These are phyloP conservation scores for Wickerhamiella vanderwaltii DNA, from an alignment of 805 yeast species.

Conservation along the genomic window DNA sequence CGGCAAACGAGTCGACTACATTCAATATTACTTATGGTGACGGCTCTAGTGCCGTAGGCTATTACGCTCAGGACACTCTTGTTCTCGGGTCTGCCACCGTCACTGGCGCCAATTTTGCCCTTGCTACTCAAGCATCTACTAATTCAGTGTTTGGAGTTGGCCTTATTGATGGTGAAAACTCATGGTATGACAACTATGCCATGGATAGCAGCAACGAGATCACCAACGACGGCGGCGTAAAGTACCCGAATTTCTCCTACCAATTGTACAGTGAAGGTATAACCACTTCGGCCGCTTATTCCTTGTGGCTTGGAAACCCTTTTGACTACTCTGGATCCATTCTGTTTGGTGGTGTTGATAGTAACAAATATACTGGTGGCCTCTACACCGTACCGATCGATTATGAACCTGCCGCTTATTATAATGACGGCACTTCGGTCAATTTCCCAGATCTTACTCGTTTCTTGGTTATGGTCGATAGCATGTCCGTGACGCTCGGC, in stretches of 20 bases:
- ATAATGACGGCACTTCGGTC: neutral
- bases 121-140: slow-evolving; percentile 52
- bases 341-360: slow-evolving; percentile 34
- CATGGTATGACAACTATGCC: neutral
- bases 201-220: neutral
- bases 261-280: slow-evolving; percentile 31
- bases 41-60: slow-evolving; percentile 38
- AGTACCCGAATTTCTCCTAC: slow-evolving; percentile 26
- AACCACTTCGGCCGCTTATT: slow-evolving; percentile 33
- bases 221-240: neutral
- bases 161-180: slow-evolving; percentile 23
- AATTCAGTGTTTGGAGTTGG: slow-evolving; percentile 38
- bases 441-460: slow-evolving; percentile 4
- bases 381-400: slow-evolving; percentile 8
- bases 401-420: neutral
- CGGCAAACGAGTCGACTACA: neutral
- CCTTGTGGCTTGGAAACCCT: slow-evolving; percentile 32
- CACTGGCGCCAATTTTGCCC: slow-evolving; percentile 40
- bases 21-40: slow-evolving; percentile 32
- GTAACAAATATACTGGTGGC: slow-evolving; percentile 30
- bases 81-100: slow-evolving; percentile 37
- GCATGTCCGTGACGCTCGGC: neutral
- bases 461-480: slow-evolving; percentile 3
- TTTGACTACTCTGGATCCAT: slow-evolving; percentile 27
- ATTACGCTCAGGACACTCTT: slow-evolving; percentile 37